Evolutionary conservation across 1,284 basidiomycete species (phyloP), one percentile per base, ranked within the genome.

Genomic region (Vanrija humicola): DNA sequence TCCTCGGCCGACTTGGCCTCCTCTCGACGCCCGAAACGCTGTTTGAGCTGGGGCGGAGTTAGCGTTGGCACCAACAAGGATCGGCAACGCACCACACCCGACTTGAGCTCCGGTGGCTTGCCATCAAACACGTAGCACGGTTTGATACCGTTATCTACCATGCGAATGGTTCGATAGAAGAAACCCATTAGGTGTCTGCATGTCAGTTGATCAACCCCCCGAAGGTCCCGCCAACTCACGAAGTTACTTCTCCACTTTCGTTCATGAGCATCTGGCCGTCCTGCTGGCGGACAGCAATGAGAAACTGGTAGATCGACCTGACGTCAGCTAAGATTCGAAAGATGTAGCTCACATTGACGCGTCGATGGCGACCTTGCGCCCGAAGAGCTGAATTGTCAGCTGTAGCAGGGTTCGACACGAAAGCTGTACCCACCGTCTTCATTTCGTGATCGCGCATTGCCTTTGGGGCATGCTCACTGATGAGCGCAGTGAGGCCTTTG

Each of bases 101-200:
- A 86, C 78, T 99, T 99, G 75, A 99, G 79, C 60, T 98, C 93
- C 47, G 95, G 95, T 1, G 95, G 96, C 74, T 95, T 96, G 9
- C 96, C 96, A 76, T 99, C 96, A 67, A 99, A 99, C 21, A 99
- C 91, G 76, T 98, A 98, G 47, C 88, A 89, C 1, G 95, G 95
- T 73, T 99, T 98, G 72, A 98, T 93, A 5, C 96, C 96, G 65
- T 96, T 92, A 77, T 99, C 96, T n/a, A 96, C 91, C 79, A 98
- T 98, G 21, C 96, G 84, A 58, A 97, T 90, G 0, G 93, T 96
- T 29, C 95, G 85, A 72, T 98, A 98, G 79, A 98, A 98, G 78
- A 98, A 90, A 0, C 95, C 95, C 89, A 98, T 97, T 16, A 98
- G 80, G 77, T 98, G 95, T 78, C 92, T 86, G 56, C 12, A 1